Conservation (phyloP, 106 monocot genomes). For the Dioscorea dumetorum region DNA sequence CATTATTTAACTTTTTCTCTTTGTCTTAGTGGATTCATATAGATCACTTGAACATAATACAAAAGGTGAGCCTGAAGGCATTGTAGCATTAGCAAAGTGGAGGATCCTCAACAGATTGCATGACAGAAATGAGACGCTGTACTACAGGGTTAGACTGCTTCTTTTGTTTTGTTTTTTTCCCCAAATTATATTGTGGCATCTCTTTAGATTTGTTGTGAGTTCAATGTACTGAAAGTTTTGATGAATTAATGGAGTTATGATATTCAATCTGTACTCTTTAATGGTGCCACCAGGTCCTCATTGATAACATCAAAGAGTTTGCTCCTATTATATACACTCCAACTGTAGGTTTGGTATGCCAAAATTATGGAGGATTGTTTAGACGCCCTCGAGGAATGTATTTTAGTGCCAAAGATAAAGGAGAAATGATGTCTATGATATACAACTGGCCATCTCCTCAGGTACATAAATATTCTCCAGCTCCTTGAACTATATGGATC, state of each 20-base stretch:
- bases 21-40: conserved; percentile 76
- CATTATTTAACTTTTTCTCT: not conserved
- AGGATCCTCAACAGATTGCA: conserved; percentile 96
- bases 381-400: conserved; percentile 99
- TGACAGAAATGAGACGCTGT: conserved; percentile 98
- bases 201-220: too few relatives aligned
- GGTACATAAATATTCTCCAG: conserved; percentile 20
- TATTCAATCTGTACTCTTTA: not conserved
- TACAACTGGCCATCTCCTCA: conserved; percentile 94
- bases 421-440: conserved; percentile 99
- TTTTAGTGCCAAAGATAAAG: conserved; percentile 99
- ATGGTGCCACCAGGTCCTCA: conserved; percentile 59
- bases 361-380: conserved; percentile 95
- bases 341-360: conserved; percentile 95
- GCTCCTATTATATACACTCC: conserved; percentile 98
- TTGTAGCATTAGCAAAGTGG: conserved; percentile 89
- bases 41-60: conserved; percentile 89
- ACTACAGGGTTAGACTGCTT: conserved; percentile 74
- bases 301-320: conserved; percentile 98
- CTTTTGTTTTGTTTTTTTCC: too few relatives aligned
- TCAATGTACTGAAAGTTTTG: not conserved
- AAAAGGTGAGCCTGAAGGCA: conserved; percentile 34
- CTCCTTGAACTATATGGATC: too few relatives aligned
- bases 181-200: too few relatives aligned
- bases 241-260: not conserved